Base-by-base conservation (phyloP, 2,329 filamentous ascomycete genomes). In the Falciphora oryzae region DNA sequence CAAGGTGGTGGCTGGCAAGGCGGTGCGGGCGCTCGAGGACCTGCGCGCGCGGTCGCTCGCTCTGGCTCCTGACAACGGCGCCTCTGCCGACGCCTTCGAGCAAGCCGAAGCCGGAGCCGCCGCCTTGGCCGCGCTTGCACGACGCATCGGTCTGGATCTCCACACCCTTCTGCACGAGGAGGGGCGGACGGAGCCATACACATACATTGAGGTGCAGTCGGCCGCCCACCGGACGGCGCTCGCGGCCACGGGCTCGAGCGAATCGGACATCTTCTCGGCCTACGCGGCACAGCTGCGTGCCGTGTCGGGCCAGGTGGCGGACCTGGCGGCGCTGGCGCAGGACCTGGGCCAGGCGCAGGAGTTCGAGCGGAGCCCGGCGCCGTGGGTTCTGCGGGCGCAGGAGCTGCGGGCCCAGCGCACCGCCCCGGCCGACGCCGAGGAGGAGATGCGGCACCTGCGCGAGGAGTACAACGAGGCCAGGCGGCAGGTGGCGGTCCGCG, bases 341-440 rank as follows among this genome's bases (percentile, higher is more conserved):
- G 90, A 93, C 71, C 80, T 93, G 27, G 86, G 87, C 56, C 86
- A 89, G 71, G 90, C 90, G 0, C 82, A 89, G 66, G 90, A 94
- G 74, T 94, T 98, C 71, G 92, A 96, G 68, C 84, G 86, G 67
- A 84, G 82, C 28, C 82, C 85, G 0, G 85, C 90, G 4, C 95
- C 95, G 2, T 99, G 95, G 95, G 83, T 90, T 63, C 82, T 92
- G 38, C 89, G 93, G 64, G 89, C 92, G 3, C 86, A 90, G 70
- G 90, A 95, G 71, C 83, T 98, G 63, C 92, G 89, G 75, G 86
- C 87, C n/a, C 89, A 89, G 69, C 94, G 95, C 79, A 88, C 86
- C 28, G 85, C 92, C 50, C 89, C 92, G 0, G 83, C 93, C 56
- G 92, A 97, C 71, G 88, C 90, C 0, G 92, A 97, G 72, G 91